Base-by-base conservation (phyloP, 495 filamentous ascomycete species). In the Podospora bellae-mahoneyi region DNA sequence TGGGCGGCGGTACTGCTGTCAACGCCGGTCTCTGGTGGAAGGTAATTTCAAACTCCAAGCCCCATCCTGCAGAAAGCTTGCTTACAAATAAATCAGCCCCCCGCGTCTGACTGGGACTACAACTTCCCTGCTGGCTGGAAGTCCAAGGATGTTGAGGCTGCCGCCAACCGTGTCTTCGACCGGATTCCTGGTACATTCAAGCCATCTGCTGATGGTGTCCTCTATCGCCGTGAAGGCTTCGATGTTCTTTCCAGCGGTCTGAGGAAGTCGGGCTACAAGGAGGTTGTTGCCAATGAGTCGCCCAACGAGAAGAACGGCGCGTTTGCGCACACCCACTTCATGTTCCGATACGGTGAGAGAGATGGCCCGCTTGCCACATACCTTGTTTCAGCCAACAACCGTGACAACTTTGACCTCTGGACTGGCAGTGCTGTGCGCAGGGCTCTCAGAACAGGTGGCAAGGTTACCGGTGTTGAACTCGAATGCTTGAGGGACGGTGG, bases 41-140 rank as follows among this genome's bases (percentile, higher is more conserved):
- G 75, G 81, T 82, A 60, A 75, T 61, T 5, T 1, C 60, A 1
- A 10, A 4, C 1, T 23, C 23, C 5, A 1, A 5, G 15, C 7
- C 54, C 56, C 65, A 20, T n/a, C 9, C 28, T 23, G 55, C 20
- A 23, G 28, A 62, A 18, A 9, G 9, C 26, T 66, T 62, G 27
- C 53, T 54, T 23, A 58, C 34, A 23, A 2, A 13, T 4, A 26
- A 16, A 10, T 27, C 64, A 78, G 75, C 78, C 82, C 48, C 72
- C 81, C 62, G 55, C 71, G 18, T 75, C 79, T 9, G 91, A 93
- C 74, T 94, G 90, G 83, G 86, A 93, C 71, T 83, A 86, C 70
- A 90, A 90, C 76, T 94, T 92, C 80, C 91, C 91, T 7, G 64
- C 78, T 27, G 90, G 89, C 28, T 94, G 91, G 91, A 88, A 91